Percentiles rank a stretch among this genome's conserved stretches.
Conservation (phyloP, 2,329 filamentous ascomycete genomes). For the Chaetomiaceae sp. region DNA sequence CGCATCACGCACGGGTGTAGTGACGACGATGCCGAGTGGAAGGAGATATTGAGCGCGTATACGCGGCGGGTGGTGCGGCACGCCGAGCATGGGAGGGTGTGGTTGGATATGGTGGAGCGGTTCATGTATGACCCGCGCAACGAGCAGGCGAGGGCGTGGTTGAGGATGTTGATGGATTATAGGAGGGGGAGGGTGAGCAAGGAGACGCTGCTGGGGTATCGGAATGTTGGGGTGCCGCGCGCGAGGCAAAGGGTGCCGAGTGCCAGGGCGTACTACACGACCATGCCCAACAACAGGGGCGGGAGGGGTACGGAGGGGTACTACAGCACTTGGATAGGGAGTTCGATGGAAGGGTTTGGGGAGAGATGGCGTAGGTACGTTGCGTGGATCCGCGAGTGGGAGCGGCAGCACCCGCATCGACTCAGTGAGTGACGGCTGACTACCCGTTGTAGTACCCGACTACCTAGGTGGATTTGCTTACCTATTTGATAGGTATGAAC, state of each 20-base stretch:
- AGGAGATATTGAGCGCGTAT: constrained; percentile 1
- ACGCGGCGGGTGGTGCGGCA: background rate
- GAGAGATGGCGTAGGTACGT: no score
- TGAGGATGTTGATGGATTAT: constrained; percentile 1
- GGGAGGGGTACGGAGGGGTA: background rate
- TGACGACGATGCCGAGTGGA: constrained; percentile 11
- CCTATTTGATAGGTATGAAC: no score
- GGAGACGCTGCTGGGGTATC: constrained; percentile 1
- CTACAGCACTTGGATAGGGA: background rate
- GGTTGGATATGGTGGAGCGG: background rate
- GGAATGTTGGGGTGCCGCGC: background rate
- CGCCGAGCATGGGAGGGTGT: constrained; percentile 8
- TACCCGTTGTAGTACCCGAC: no score
- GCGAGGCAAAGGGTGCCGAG: background rate
- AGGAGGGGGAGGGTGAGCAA: background rate
- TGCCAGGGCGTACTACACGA: no score
- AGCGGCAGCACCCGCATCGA: no score
- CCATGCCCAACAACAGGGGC: background rate
- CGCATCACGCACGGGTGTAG: constrained; percentile 9
- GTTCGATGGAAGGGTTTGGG: no score
- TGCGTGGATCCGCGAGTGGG: no score
- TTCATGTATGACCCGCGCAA: background rate
- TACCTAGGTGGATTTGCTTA: no score
- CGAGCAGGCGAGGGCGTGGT: background rate
- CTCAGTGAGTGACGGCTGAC: no score